A percentile compares a stretch with the other conserved stretches of the same genome.
Conservation (phyloP, 2,329 filamentous ascomycete species). For the Colletotrichum filicis region DNA sequence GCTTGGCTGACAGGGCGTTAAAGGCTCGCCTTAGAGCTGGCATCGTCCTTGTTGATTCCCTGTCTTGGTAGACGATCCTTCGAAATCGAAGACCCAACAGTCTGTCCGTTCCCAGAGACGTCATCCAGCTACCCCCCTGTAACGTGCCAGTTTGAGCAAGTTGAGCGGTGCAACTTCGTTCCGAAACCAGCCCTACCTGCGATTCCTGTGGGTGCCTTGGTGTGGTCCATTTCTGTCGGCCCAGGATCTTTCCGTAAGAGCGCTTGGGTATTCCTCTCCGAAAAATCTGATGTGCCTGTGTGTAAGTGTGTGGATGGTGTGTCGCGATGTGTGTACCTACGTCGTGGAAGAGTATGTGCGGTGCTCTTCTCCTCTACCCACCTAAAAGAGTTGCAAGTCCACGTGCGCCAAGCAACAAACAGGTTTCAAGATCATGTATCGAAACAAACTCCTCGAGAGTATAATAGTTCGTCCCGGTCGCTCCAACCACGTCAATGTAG, state of each 20-base stretch:
- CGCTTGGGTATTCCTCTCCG: constrained; percentile 20
- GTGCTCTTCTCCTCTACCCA: not conserved
- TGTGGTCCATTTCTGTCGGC: constrained; percentile 21
- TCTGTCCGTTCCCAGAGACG: not conserved
- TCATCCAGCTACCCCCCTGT: constrained; percentile 10
- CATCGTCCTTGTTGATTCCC: not conserved
- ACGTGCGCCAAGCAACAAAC: constrained; percentile 34
- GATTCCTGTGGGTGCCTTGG: not conserved
- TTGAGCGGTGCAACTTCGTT: constrained; percentile 3
- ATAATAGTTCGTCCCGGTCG: constrained; percentile 33
- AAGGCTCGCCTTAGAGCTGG: not conserved
- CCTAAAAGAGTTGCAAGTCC: constrained; percentile 8
- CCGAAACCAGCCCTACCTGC: constrained; percentile 28
- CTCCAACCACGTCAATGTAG: not conserved
- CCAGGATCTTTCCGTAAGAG: constrained; percentile 14
- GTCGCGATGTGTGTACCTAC: not conserved
- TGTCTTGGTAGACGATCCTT: not conserved
- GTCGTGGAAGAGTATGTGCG: constrained; percentile 6
- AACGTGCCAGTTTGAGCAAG: constrained; percentile 5
- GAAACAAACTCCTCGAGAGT: constrained; percentile 31
- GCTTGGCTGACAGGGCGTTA: not conserved
- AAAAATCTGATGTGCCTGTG: constrained; percentile 1
- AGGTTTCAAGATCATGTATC: constrained; percentile 31
- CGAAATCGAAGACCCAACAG: not conserved
- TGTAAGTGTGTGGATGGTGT: not conserved